Evolutionary conservation across 352 stramenopile genomes (phyloP).

Genomic region (Halophytophthora batemanensis): DNA sequence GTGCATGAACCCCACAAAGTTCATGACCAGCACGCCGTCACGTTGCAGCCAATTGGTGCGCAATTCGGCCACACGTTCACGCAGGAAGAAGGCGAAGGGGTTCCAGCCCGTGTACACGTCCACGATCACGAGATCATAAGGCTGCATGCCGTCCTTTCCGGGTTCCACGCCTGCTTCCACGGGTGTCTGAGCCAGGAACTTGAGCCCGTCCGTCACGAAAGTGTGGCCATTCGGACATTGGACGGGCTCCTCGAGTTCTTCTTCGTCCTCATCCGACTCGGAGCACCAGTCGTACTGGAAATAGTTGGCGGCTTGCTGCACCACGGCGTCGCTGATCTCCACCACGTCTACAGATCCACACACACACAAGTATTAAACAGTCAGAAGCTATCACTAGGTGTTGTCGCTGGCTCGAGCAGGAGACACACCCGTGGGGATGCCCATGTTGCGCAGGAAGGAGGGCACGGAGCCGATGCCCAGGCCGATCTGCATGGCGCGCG

Average conservation of each 20-base stretch:
- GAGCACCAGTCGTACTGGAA: slow-evolving; percentile 71
- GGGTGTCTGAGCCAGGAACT: slow-evolving; percentile 47
- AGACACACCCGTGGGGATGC: slow-evolving; percentile 50
- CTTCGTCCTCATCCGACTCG: slow-evolving; percentile 23
- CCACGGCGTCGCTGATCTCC: slow-evolving; percentile 69
- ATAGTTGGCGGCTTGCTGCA: slow-evolving; percentile 56
- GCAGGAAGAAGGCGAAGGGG: slow-evolving; percentile 64
- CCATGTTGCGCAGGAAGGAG: slow-evolving; percentile 54
- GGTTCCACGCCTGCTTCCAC: slow-evolving; percentile 8
- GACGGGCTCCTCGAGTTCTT: slow-evolving; percentile 4
- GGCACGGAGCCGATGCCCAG: slow-evolving; percentile 71
- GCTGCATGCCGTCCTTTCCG: slow-evolving; percentile 6
- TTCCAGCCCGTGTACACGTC: slow-evolving; percentile 77
- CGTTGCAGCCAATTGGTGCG: slow-evolving; percentile 50
- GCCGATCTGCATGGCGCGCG: slow-evolving; percentile 54
- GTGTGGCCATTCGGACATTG: slow-evolving; percentile 47
- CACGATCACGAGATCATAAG: slow-evolving; percentile 62
- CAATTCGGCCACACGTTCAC: slow-evolving; percentile 50
- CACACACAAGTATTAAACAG: not conserved
- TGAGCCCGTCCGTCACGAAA: slow-evolving; percentile 62
- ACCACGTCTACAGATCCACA: slow-evolving; percentile 45
- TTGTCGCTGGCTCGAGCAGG: not conserved
- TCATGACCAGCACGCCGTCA: slow-evolving; percentile 67
- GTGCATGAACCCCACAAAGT: slow-evolving; percentile 74
- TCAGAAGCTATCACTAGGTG: not conserved